Percentiles rank a stretch among this genome's conserved stretches.
Conservation (phyloP, 176 grass and related monocot genomes). For the Zizania latifolia region DNA sequence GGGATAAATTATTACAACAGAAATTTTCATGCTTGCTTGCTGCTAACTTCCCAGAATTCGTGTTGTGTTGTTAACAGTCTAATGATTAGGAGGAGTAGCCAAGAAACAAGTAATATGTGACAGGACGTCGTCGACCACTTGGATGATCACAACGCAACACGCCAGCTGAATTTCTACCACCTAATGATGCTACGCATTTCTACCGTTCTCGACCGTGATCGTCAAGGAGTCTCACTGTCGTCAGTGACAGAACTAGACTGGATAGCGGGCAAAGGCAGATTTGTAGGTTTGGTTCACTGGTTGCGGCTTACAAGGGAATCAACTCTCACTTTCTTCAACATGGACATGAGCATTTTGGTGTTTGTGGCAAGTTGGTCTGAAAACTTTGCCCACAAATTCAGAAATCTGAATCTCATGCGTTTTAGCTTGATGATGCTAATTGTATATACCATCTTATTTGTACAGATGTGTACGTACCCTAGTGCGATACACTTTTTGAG, state of each 20-base stretch:
- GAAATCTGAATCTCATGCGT: not conserved
- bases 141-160: not conserved
- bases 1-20: not conserved
- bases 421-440: not conserved
- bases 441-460: not conserved
- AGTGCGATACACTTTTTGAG: not conserved
- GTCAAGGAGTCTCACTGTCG: not conserved
- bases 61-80: not conserved
- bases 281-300: no score
- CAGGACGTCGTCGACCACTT: not conserved
- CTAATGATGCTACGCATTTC: constrained; percentile 15
- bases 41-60: no score
- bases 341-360: constrained; percentile 8
- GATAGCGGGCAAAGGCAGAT: no score
- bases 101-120: not conserved
- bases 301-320: not conserved
- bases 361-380: not conserved
- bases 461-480: not conserved
- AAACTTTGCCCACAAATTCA: no score
- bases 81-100: no score
- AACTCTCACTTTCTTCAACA: constrained; percentile 11
- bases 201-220: not conserved
- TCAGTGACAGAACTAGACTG: no score
- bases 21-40: not conserved
- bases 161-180: not conserved